These are phyloP conservation scores for Aegilops speltoides DNA, from an alignment of 176 grass and related monocot genomes.

Conservation along the genomic window DNA sequence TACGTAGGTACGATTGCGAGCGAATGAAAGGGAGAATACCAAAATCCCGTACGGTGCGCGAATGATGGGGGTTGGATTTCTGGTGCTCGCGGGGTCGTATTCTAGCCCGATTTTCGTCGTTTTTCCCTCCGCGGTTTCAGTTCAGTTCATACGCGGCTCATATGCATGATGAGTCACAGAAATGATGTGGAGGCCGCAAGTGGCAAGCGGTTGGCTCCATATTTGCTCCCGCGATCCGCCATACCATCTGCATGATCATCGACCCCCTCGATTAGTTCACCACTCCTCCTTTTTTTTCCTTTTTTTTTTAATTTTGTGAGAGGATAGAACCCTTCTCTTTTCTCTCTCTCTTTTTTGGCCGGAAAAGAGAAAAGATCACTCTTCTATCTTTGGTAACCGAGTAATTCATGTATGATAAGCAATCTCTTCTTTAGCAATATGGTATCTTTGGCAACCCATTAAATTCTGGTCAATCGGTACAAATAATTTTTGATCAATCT, in stretches of 20 bases:
- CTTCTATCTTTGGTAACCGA: too few species aligned
- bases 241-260: constrained; percentile 32
- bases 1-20: background rate
- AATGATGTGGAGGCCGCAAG: constrained; percentile 41
- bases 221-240: background rate
- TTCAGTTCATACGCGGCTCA: background rate
- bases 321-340: background rate
- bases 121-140: background rate
- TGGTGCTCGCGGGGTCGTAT: background rate
- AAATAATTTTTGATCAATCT: too few species aligned
- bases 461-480: too few species aligned
- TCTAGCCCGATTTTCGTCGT: background rate
- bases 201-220: constrained; percentile 34
- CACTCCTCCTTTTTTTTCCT: background rate
- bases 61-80: too few species aligned
- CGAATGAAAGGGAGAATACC: background rate
- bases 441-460: too few species aligned
- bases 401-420: too few species aligned
- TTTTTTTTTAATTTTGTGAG: background rate
- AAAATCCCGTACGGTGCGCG: background rate
- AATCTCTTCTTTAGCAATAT: too few species aligned
- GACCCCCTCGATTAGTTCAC: background rate
- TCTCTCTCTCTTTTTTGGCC: background rate
- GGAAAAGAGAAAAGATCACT: background rate
- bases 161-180: constrained; percentile 40